These are phyloP conservation scores for Rosa rugosa DNA, from an alignment of 306 rosid species.

Conservation along the genomic window DNA sequence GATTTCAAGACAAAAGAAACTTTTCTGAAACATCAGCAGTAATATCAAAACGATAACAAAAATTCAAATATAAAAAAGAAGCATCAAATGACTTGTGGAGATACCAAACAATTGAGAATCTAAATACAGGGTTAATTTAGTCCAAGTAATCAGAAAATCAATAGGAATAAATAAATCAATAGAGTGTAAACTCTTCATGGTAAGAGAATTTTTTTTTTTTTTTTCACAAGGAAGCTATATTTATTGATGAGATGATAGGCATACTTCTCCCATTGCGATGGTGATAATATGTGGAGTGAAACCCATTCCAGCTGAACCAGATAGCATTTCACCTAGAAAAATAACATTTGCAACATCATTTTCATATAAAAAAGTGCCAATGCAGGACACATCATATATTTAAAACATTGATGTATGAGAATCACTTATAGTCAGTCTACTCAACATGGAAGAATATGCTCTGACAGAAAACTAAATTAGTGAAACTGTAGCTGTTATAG, in stretches of 20 bases:
- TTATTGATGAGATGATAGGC: conserved; percentile 18
- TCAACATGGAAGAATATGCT: neutral
- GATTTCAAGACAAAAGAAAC: conserved; percentile 7
- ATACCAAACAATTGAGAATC: neutral
- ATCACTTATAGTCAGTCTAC: neutral
- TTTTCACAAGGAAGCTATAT: neutral
- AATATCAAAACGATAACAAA: neutral
- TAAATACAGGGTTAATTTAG: neutral
- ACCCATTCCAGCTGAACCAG: conserved; percentile 91
- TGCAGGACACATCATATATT: conserved; percentile 10
- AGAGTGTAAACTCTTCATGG: conserved; percentile 5
- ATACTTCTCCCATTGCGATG: conserved; percentile 86
- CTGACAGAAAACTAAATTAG: conserved; percentile 17
- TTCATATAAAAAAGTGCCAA: conserved; percentile 6
- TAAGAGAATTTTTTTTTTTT: neutral
- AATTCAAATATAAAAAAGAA: neutral
- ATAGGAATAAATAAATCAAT: neutral
- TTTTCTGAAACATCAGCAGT: neutral
- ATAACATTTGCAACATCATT: conserved; percentile 32
- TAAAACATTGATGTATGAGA: conserved; percentile 6
- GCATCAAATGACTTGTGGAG: neutral
- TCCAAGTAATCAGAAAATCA: too few species aligned
- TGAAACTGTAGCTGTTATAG: conserved; percentile 5
- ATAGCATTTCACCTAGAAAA: conserved; percentile 69
- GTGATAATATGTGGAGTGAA: conserved; percentile 89